Base-by-base conservation (phyloP, 768 basidiomycete species). In the Hericium alpestre region DNA sequence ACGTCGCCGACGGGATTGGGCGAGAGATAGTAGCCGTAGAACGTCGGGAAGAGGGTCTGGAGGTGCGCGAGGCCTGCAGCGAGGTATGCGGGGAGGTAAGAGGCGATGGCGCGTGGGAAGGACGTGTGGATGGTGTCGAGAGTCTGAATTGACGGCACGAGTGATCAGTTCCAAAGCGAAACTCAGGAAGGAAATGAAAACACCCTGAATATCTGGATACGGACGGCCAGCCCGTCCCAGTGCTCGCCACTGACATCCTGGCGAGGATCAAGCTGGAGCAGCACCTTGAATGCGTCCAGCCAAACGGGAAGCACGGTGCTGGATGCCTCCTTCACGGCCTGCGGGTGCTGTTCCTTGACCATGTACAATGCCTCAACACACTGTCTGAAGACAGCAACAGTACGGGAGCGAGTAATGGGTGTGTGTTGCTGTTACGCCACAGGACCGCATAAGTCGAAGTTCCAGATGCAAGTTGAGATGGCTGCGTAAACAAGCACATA, bases 341-440 rank as follows among this genome's bases (percentile, higher is more conserved):
- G 82, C 0, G 93, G 91, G 63, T 93, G 87, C 62, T 93, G 87
- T 38, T 93, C 92, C 67, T 93, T 93, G 56, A 98, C 92, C 84
- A 94, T 97, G 70, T 89, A 93, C 16, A 98, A 76, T 5, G 93
- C 86, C 53, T 83, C 81, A 3, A 96, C 76, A 65, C 92, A 93
- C 73, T 97, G 91, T 32, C 87, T 77, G 73, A 97, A 97, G 37
- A 96, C 92, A 4, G 85, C 79, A 15, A 99, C 77, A 3, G 91
- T 85, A 27, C 91, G 80, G 0, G 93, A 83, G 32, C 95, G 84
- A 7, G 95, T 96, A 6, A 86, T 73, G 0, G 90, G 77, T 1
- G 86, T 81, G 66, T 96, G 86, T 50, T 79, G 74, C 81, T 86
- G 50, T n/a, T 64, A 12, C 43, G 43, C 16, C 43, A 18, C 43